Evolutionary conservation across 2,329 filamentous ascomycete species (phyloP).

Genomic region (Cyclaneusma minus): DNA sequence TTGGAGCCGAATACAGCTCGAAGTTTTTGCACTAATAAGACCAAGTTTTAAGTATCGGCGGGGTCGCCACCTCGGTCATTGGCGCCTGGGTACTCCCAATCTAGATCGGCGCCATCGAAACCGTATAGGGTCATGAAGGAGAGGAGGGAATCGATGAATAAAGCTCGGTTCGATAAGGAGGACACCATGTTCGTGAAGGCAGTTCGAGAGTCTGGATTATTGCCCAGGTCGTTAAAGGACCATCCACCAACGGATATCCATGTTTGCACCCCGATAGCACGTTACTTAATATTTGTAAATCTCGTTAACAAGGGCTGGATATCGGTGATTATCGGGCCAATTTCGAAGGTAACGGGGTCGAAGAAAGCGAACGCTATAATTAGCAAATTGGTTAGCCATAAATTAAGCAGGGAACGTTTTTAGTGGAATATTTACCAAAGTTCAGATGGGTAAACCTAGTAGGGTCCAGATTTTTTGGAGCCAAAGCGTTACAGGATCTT

Average conservation of each 20-base stretch:
- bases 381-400: too few relatives aligned
- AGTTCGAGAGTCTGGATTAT: slow-evolving; percentile 5
- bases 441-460: too few relatives aligned
- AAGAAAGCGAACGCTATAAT: slow-evolving; percentile 26
- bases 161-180: slow-evolving; percentile 12
- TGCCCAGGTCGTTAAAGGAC: slow-evolving; percentile 20
- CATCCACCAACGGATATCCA: slow-evolving; percentile 24
- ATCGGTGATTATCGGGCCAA: slow-evolving; percentile 13
- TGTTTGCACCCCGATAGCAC: slow-evolving; percentile 11
- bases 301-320: slow-evolving; percentile 5
- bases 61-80: slow-evolving; percentile 1
- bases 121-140: slow-evolving; percentile 25
- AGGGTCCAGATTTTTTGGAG: too few relatives aligned
- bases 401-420: too few relatives aligned
- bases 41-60: too few relatives aligned
- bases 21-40: too few relatives aligned
- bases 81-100: slow-evolving; percentile 3
- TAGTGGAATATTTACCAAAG: too few relatives aligned
- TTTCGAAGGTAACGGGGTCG: slow-evolving; percentile 18
- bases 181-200: slow-evolving; percentile 20
- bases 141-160: slow-evolving; percentile 22
- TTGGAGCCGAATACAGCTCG: too few relatives aligned
- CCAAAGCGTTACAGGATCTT: too few relatives aligned
- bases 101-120: slow-evolving; percentile 29
- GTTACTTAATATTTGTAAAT: slow-evolving; percentile 17